A percentile compares a stretch with the other conserved stretches of the same genome.
Evolutionary conservation across 768 basidiomycete genomes (phyloP).

Genomic region (Russula virescens): DNA sequence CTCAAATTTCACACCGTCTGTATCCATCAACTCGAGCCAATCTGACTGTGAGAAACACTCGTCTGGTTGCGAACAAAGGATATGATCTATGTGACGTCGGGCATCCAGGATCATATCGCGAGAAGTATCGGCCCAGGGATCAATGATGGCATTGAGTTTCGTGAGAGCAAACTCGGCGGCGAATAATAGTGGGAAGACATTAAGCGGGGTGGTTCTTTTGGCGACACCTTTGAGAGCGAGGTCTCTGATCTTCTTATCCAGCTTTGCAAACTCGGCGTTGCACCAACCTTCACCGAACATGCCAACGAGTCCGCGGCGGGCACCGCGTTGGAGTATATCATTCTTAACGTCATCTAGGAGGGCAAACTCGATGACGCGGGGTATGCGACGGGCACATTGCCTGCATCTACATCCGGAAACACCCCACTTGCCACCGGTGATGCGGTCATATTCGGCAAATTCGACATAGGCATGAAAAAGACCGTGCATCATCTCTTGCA

Average conservation of each 20-base stretch:
- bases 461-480: slow-evolving; percentile 80
- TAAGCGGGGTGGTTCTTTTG: slow-evolving; percentile 59
- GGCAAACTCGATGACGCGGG: slow-evolving; percentile 80
- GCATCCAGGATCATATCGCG: slow-evolving; percentile 62
- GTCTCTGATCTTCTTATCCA: slow-evolving; percentile 61
- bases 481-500: slow-evolving; percentile 86
- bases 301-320: slow-evolving; percentile 69
- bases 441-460: slow-evolving; percentile 70
- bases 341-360: slow-evolving; percentile 73
- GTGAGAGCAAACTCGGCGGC: slow-evolving; percentile 56
- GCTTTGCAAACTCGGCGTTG: slow-evolving; percentile 67
- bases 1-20: slow-evolving; percentile 67
- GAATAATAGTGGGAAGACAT: slow-evolving; percentile 63
- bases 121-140: slow-evolving; percentile 64
- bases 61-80: slow-evolving; percentile 53
- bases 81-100: slow-evolving; percentile 55
- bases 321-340: slow-evolving; percentile 59
- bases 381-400: slow-evolving; percentile 75
- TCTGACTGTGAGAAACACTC: slow-evolving; percentile 62
- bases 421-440: slow-evolving; percentile 75
- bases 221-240: slow-evolving; percentile 66
- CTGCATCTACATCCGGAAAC: slow-evolving; percentile 79
- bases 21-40: slow-evolving; percentile 70
- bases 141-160: slow-evolving; percentile 51
- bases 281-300: slow-evolving; percentile 90